Evolutionary conservation across 2,329 filamentous ascomycete species (phyloP).

Genomic region (Colletotrichum echinochloae): DNA sequence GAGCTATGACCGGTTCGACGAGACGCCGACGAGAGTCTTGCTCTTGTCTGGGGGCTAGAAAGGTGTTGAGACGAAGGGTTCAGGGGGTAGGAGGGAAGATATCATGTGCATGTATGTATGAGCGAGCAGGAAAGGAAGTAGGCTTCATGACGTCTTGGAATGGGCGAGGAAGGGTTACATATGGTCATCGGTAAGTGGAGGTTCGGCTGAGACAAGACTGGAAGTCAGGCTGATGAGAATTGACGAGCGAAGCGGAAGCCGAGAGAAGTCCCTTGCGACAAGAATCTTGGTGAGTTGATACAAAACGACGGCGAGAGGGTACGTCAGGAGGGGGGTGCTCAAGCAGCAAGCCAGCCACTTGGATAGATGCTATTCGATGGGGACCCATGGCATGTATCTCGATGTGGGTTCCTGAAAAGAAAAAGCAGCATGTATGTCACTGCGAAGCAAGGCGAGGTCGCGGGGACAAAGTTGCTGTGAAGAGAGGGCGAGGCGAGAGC

Average conservation of each 20-base stretch:
- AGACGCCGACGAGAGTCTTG: neutral
- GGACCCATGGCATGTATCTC: neutral
- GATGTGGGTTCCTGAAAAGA: neutral
- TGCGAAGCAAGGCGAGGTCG: constrained; percentile 1
- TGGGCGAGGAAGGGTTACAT: constrained; percentile 22
- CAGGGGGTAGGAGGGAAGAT: too few species aligned
- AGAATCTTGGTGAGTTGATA: constrained; percentile 26
- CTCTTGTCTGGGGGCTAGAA: neutral
- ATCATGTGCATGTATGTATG: neutral
- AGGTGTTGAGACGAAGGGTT: neutral
- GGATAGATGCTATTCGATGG: neutral
- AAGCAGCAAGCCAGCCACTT: neutral
- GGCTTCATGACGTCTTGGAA: neutral
- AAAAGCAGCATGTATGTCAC: neutral
- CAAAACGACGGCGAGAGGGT: neutral
- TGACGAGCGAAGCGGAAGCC: constrained; percentile 15
- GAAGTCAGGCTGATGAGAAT: neutral
- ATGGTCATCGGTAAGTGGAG: constrained; percentile 18
- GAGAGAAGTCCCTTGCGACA: constrained; percentile 27
- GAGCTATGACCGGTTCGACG: neutral
- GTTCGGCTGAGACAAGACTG: neutral
- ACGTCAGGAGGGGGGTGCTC: neutral
- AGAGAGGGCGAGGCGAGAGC: neutral
- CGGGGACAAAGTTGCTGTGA: neutral
- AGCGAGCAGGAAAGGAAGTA: neutral